Percentiles rank a stretch among this genome's conserved stretches.
Evolutionary conservation across 208 protist genomes (phyloP).

Genomic region (Borovskyia barvae): DNA sequence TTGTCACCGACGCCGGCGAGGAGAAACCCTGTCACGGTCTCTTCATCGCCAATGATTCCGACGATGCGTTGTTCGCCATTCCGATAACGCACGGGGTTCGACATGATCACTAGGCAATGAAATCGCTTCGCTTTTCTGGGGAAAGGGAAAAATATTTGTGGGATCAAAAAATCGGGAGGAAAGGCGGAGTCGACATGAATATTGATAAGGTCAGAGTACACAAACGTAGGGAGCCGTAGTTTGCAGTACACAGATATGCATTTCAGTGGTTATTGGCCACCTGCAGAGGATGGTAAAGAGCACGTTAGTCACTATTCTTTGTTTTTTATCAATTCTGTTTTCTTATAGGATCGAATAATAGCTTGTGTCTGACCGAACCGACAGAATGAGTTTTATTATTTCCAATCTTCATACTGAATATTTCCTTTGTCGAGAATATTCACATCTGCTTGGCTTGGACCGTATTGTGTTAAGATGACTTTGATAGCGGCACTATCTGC

Average conservation of each 20-base stretch:
- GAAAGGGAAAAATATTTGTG: neutral
- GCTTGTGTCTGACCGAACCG: too few relatives aligned
- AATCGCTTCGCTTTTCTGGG: neutral
- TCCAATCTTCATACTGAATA: constrained; percentile 16
- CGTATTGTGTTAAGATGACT: constrained; percentile 4
- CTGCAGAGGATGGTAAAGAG: too few relatives aligned
- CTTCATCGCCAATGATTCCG: constrained; percentile 93
- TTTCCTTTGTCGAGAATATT: constrained; percentile 4
- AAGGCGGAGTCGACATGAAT: too few relatives aligned
- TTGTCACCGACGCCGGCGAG: constrained; percentile 95
- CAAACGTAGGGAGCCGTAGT: too few relatives aligned
- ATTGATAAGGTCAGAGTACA: too few relatives aligned
- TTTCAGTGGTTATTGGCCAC: too few relatives aligned
- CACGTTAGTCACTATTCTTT: neutral
- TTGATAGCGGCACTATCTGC: too few relatives aligned
- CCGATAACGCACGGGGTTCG: constrained; percentile 38
- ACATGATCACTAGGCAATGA: constrained; percentile 23
- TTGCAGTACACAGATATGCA: too few relatives aligned
- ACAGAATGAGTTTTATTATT: too few relatives aligned
- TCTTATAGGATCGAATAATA: too few relatives aligned
- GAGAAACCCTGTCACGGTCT: constrained; percentile 97
- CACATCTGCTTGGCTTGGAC: neutral
- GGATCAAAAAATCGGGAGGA: neutral
- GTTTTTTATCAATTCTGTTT: too few relatives aligned
- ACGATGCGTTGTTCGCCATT: constrained; percentile 83